Evolutionary conservation across 352 stramenopile species (phyloP).

Genomic region (Phytophthora idaei): DNA sequence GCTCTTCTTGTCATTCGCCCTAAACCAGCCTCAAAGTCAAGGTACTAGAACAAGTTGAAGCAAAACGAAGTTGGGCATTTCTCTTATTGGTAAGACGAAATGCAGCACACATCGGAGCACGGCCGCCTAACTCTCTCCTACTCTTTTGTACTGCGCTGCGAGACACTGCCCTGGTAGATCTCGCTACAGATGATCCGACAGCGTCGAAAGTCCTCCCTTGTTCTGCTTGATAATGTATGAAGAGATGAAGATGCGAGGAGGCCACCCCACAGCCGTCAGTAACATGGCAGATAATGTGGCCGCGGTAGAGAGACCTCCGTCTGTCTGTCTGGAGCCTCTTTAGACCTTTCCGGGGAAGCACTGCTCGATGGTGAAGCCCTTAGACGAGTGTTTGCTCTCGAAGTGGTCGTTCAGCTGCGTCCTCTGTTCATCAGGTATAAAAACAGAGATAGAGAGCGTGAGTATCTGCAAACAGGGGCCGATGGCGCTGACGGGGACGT

Average conservation of each 20-base stretch:
- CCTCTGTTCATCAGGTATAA: slow-evolving; percentile 36
- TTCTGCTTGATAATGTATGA: slow-evolving; percentile 19
- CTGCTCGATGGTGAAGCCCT: slow-evolving; percentile 79
- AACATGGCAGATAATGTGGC: no score
- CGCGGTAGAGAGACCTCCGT: no score
- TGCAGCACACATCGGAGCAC: not conserved
- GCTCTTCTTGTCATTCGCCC: not conserved
- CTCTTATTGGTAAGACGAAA: slow-evolving; percentile 13
- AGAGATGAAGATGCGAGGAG: not conserved
- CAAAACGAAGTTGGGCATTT: slow-evolving; percentile 4
- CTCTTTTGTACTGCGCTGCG: slow-evolving; percentile 4
- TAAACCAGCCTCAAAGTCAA: no score
- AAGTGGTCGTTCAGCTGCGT: slow-evolving; percentile 83
- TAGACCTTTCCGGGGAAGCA: slow-evolving; percentile 59
- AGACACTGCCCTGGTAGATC: not conserved
- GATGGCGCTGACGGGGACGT: slow-evolving; percentile 24
- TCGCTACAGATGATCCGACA: slow-evolving; percentile 19
- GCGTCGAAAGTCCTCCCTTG: not conserved
- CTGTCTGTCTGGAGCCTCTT: not conserved
- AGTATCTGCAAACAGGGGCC: not conserved
- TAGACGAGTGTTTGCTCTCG: slow-evolving; percentile 77
- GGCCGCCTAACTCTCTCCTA: slow-evolving; percentile 2
- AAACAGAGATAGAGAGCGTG: not conserved
- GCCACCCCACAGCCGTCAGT: not conserved
- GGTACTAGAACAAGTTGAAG: slow-evolving; percentile 3